These are phyloP conservation scores for Tricholoma hemisulphureum DNA, from an alignment of 768 basidiomycete species.

Conservation along the genomic window DNA sequence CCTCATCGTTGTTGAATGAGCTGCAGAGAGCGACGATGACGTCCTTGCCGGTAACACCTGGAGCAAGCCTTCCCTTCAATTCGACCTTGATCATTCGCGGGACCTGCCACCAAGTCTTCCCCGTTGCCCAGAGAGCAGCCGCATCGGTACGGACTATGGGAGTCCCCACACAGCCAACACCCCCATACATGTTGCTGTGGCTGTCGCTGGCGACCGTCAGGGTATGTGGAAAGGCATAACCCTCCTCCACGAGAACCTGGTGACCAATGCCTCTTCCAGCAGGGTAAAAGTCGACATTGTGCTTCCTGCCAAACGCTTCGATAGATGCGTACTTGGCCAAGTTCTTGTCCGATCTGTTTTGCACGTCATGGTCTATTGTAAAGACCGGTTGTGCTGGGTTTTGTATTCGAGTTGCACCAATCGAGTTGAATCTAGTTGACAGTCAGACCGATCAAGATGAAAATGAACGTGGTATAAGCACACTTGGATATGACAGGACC, in stretches of 20 bases:
- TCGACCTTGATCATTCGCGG: conserved; percentile 96
- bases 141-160: conserved; percentile 96
- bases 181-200: conserved; percentile 99
- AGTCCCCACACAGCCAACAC: conserved; percentile 95
- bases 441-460: conserved; percentile 1
- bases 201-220: conserved; percentile 96
- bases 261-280: conserved; percentile 98
- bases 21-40: conserved; percentile 97
- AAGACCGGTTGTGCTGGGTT: conserved; percentile 88
- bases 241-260: conserved; percentile 96
- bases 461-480: conserved; percentile 26
- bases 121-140: conserved; percentile 96
- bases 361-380: conserved; percentile 97
- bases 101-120: conserved; percentile 99
- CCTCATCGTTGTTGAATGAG: conserved; percentile 94
- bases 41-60: conserved; percentile 96
- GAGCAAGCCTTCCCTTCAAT: conserved; percentile 72
- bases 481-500: conserved; percentile 98
- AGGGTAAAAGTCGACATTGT: conserved; percentile 92
- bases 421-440: conserved; percentile 79
- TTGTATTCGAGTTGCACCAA: conserved; percentile 83
- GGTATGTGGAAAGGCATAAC: conserved; percentile 94
- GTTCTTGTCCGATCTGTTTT: conserved; percentile 91
- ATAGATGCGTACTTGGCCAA: conserved; percentile 89
- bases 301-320: conserved; percentile 82